These are phyloP conservation scores for Termitomyces sp. DNA, from an alignment of 768 basidiomycete species.

Conservation along the genomic window DNA sequence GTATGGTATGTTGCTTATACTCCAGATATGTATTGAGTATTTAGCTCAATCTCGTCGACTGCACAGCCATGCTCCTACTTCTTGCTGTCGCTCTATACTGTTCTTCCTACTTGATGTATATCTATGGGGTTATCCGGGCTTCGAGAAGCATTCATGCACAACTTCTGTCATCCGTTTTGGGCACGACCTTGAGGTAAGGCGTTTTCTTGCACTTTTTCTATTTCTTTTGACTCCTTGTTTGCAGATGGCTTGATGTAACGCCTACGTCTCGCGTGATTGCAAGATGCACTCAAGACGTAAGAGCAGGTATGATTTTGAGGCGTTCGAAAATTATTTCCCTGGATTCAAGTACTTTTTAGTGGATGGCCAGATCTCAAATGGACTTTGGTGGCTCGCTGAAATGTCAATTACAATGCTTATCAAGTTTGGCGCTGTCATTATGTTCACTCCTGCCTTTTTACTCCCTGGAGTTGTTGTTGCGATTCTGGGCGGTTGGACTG, in stretches of 20 bases:
- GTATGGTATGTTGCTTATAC: constrained; percentile 22
- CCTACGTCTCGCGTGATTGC: constrained; percentile 51
- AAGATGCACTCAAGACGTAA: constrained; percentile 63
- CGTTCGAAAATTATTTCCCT: constrained; percentile 17
- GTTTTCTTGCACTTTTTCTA: neutral
- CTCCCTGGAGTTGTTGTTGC: constrained; percentile 38
- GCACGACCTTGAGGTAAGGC: constrained; percentile 51
- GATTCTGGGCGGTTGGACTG: constrained; percentile 36
- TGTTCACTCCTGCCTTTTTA: constrained; percentile 40
- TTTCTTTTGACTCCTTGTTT: neutral
- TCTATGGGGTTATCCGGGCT: constrained; percentile 46
- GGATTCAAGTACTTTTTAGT: constrained; percentile 29
- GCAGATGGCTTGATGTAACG: constrained; percentile 45
- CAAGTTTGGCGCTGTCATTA: constrained; percentile 36
- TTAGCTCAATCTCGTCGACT: neutral
- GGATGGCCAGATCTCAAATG: constrained; percentile 34
- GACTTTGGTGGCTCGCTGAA: constrained; percentile 22
- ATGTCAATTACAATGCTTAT: constrained; percentile 30
- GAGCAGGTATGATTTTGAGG: constrained; percentile 22
- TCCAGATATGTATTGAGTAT: neutral
- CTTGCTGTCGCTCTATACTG: constrained; percentile 24
- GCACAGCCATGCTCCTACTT: constrained; percentile 25
- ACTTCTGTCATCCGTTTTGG: constrained; percentile 47
- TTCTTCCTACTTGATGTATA: constrained; percentile 30
- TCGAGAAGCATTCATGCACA: constrained; percentile 46